Conservation (phyloP, 441 rosid species). For the Erodium texanum region DNA sequence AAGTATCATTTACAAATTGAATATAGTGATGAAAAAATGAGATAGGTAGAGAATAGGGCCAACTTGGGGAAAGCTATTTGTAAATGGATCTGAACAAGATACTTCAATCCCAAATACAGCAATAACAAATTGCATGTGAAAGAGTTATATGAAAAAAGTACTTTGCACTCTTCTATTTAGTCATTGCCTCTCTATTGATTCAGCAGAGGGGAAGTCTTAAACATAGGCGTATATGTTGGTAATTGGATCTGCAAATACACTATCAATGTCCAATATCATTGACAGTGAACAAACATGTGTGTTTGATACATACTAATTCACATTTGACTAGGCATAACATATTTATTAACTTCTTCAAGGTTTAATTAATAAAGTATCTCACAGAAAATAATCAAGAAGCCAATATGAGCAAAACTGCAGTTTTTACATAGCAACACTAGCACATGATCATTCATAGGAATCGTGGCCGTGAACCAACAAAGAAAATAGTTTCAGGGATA, state of each 20-base stretch:
- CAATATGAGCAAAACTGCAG: not conserved
- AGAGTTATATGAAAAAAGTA: not conserved
- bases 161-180: not conserved
- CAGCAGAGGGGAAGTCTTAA: too few relatives aligned
- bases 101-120: not conserved
- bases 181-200: not conserved
- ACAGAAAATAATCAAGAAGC: not conserved
- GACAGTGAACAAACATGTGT: too few relatives aligned
- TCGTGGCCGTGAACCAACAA: not conserved
- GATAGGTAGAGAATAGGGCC: not conserved
- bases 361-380: too few relatives aligned
- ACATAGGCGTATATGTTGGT: too few relatives aligned
- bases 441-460: not conserved
- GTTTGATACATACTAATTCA: too few relatives aligned
- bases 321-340: too few relatives aligned
- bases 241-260: too few relatives aligned
- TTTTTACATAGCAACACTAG: not conserved
- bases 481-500: not conserved
- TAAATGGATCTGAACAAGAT: not conserved
- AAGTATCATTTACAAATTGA: not conserved
- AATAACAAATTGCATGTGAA: not conserved
- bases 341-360: too few relatives aligned
- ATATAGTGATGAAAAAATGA: not conserved
- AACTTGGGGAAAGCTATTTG: not conserved
- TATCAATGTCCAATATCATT: too few relatives aligned